Percentiles rank a stretch among this genome's conserved stretches.
phyloP scores from a whole-genome alignment of 2,329 filamentous ascomycete genomes.

The Fusarium marasasianum region DNA sequence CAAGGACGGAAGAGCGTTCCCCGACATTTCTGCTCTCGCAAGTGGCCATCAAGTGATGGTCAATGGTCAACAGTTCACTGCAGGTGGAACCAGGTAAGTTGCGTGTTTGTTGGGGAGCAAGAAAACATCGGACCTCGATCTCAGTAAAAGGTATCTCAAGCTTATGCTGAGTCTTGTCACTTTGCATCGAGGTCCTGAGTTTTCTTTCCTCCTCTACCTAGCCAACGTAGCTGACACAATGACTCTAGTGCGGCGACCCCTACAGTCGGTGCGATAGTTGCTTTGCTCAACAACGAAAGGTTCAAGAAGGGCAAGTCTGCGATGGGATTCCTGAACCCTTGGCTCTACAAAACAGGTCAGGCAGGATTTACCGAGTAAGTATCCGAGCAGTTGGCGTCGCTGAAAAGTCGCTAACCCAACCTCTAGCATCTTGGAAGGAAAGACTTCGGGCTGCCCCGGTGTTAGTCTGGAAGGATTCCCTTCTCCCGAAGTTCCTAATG shows the following conservation, averaged over 20 bases:
- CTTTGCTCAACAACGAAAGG: slow-evolving; percentile 71
- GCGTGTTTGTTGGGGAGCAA: background rate
- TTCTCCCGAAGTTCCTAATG: slow-evolving; percentile 41
- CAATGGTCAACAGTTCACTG: slow-evolving; percentile 36
- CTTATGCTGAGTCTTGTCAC: background rate
- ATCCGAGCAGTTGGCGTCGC: fast-evolving
- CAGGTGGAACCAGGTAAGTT: slow-evolving; percentile 49
- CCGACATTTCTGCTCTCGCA: slow-evolving; percentile 68
- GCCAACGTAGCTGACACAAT: background rate
- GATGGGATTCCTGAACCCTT: slow-evolving; percentile 70
- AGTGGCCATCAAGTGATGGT: slow-evolving; percentile 47
- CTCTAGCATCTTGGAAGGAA: slow-evolving; percentile 49
- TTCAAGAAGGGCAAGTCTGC: slow-evolving; percentile 61
- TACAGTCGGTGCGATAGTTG: slow-evolving; percentile 69
- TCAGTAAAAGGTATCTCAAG: background rate
- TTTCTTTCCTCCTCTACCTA: background rate
- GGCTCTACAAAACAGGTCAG: slow-evolving; percentile 58
- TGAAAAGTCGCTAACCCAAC: background rate
- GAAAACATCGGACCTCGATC: background rate
- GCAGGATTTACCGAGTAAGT: slow-evolving; percentile 50
- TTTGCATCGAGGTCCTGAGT: background rate
- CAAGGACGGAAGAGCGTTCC: slow-evolving; percentile 63
- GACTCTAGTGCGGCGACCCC: slow-evolving; percentile 65
- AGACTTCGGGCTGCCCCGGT: slow-evolving; percentile 46
- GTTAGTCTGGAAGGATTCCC: slow-evolving; percentile 36